Percentiles rank a stretch among this genome's conserved stretches.
These are phyloP conservation scores for Didymella lethalis DNA, from an alignment of 2,329 filamentous ascomycete species.

Conservation along the genomic window DNA sequence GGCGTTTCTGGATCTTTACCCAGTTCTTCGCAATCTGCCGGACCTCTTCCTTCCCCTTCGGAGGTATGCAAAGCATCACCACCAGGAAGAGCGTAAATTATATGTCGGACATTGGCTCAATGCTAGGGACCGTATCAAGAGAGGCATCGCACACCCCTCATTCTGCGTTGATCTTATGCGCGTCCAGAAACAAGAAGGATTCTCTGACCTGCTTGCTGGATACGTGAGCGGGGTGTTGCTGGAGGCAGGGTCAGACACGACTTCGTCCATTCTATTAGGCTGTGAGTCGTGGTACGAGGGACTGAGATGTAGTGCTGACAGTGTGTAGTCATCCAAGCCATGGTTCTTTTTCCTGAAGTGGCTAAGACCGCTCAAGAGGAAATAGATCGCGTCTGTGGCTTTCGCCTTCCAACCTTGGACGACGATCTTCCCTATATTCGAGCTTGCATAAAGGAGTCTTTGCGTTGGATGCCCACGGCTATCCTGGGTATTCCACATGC, in stretches of 20 bases:
- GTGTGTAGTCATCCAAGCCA: conserved; percentile 32
- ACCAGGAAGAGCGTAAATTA: neutral
- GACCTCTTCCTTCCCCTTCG: neutral
- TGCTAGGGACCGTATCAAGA: neutral
- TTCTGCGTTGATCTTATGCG: conserved; percentile 35
- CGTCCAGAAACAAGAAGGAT: conserved; percentile 27
- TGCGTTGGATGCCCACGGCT: conserved; percentile 44
- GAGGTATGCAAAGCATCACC: neutral
- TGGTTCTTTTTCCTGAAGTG: conserved; percentile 36
- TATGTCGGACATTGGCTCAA: neutral
- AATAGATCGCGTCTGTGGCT: conserved; percentile 41
- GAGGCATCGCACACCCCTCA: conserved; percentile 21
- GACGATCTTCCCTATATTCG: conserved; percentile 41
- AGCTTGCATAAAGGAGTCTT: conserved; percentile 39
- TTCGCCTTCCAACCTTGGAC: conserved; percentile 38
- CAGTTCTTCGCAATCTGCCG: neutral
- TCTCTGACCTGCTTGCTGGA: conserved; percentile 32
- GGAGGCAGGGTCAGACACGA: conserved; percentile 44
- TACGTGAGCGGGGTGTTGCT: conserved; percentile 39
- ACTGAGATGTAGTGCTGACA: neutral
- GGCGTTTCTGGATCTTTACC: neutral
- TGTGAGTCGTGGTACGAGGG: conserved; percentile 1
- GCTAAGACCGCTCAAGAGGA: conserved; percentile 33
- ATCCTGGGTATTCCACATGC: conserved; percentile 37
- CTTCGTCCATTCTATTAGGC: conserved; percentile 29